Percentiles rank a stretch among this genome's conserved stretches.
Conservation (phyloP, 1,284 basidiomycete genomes). For the Trichosporon sp. region DNA sequence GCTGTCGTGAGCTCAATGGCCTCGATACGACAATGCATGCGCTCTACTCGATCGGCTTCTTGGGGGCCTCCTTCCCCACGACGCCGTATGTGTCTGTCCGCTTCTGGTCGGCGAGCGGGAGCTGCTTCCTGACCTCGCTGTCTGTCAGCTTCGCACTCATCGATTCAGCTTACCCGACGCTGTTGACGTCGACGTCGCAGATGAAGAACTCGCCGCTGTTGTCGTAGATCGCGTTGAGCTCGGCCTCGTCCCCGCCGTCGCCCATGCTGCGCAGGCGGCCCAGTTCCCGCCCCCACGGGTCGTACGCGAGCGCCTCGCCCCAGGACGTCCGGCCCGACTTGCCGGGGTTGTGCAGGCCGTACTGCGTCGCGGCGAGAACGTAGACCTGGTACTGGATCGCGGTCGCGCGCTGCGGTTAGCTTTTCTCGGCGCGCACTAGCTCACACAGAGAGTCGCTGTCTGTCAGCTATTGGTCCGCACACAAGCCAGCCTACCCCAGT, state of each 20-base stretch:
- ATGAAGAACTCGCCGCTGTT: slow-evolving; percentile 37
- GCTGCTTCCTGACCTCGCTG: slow-evolving; percentile 34
- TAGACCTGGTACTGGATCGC: slow-evolving; percentile 45
- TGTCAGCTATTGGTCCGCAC: not conserved
- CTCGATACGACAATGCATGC: not conserved
- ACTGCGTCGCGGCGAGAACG: slow-evolving; percentile 44
- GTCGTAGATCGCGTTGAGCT: slow-evolving; percentile 20
- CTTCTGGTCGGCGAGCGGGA: slow-evolving; percentile 44
- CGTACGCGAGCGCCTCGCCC: slow-evolving; percentile 44
- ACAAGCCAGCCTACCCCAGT: slow-evolving; percentile 35
- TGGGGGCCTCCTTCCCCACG: slow-evolving; percentile 17
- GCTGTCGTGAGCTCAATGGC: too few relatives aligned
- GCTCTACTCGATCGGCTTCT: not conserved
- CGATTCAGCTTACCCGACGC: slow-evolving; percentile 25
- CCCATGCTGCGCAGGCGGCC: slow-evolving; percentile 38
- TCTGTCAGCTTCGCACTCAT: slow-evolving; percentile 12
- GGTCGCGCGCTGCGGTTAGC: slow-evolving; percentile 25
- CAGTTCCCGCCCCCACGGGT: slow-evolving; percentile 37
- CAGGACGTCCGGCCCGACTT: slow-evolving; percentile 27
- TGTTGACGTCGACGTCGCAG: slow-evolving; percentile 26
- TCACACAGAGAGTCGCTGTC: slow-evolving; percentile 28
- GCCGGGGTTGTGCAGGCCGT: slow-evolving; percentile 33
- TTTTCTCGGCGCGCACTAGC: not conserved
- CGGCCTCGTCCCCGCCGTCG: slow-evolving; percentile 24
- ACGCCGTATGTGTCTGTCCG: slow-evolving; percentile 35